Base-by-base conservation (phyloP, 768 basidiomycete species). In the Mycena alexandri region DNA sequence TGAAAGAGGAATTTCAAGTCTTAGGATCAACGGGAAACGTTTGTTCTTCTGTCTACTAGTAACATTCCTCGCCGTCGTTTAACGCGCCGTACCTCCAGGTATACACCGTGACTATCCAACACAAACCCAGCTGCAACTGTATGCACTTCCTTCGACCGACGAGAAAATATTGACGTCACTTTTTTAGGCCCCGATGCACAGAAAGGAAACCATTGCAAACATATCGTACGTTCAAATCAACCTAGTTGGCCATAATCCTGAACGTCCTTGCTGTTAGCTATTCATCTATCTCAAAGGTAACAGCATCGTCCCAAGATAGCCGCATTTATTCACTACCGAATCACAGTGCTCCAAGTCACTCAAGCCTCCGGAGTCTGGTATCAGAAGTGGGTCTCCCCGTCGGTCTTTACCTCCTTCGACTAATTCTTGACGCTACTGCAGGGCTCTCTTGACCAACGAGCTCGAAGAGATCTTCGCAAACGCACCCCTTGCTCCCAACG, bases 191-290 rank as follows among this genome's bases (percentile, higher is more conserved):
- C 94, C 0, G 94, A 96, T 72, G 84, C 87, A 10, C 22, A 70
- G 51, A 93, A 90, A 79, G 92, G 92, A 10, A 92, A 93, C 73
- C 91, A 93, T 62, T 94, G 93, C 84, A 94, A 94, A 78, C 93
- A 93, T 67, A 91, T 93, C 47, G 89, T 92, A 67, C 68, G 89
- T 29, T 19, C 68, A 41, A 55, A 41, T 6, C 41, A 1, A 17
- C 6, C 13, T 17, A 9, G 46, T 22, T 14, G 13, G 11, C 13
- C 48, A 9, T 48, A 13, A 38, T 43, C 16, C 60, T 61, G 29
- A 61, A 36, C 22, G 14, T 56, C 33, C 46, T 38, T 59, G 33
- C 36, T 54, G 24, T 12, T 62, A 91, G 89, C 79, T 94, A 11
- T 93, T 93, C 73, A 82, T 93, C 29, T 89, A 87, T 63, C 75